Evolutionary conservation across 768 basidiomycete species (phyloP), one percentile per base, ranked within the genome.

Genomic region (Dioszegia hungarica): DNA sequence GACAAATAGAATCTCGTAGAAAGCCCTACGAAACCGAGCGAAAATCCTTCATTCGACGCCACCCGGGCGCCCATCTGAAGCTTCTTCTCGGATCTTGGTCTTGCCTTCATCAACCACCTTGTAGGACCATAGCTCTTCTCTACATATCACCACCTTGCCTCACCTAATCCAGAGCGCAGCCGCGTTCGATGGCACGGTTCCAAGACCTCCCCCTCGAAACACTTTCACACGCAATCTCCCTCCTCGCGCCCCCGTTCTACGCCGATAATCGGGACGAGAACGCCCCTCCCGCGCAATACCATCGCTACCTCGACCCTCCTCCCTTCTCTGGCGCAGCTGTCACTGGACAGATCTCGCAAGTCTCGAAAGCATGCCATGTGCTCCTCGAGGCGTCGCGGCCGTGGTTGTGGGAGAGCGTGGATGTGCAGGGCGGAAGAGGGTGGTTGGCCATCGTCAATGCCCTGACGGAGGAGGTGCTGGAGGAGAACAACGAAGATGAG

Each of bases 371-470:
- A 1, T 66, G 62, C 9, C 41, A 54, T 33, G 49, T 43, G 19
- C 41, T 62, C 8, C 54, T 72, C 17, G 70, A 70, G 51, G 64
- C 66, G 22, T 66, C 66, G 25, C 51, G 71, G 55, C 70, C 70
- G 25, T 72, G 67, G 64, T 51, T 75, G 43, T 75, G 74, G 74
- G 69, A 73, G 40, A 63, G 74, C 41, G 73, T 75, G 25, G 66
- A 70, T 33, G 70, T 75, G 27, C 51, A 57, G 31, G 54, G 62
- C 20, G 74, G 74, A 1, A 36, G 74, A 54, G 72, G 72, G 19
- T 75, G 74, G 74, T 59, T 75, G 57, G 67, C 71, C 11, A 68
- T 75, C 33, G 74, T 75, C 46, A 63, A 74, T 46, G 74, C 70
- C 0, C 52, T 75, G 45, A 72, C 70, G 8, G 73, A 75, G 54